Evolutionary conservation across 2,329 filamentous ascomycete species (phyloP).

Genomic region (Aspergillus clavatus): DNA sequence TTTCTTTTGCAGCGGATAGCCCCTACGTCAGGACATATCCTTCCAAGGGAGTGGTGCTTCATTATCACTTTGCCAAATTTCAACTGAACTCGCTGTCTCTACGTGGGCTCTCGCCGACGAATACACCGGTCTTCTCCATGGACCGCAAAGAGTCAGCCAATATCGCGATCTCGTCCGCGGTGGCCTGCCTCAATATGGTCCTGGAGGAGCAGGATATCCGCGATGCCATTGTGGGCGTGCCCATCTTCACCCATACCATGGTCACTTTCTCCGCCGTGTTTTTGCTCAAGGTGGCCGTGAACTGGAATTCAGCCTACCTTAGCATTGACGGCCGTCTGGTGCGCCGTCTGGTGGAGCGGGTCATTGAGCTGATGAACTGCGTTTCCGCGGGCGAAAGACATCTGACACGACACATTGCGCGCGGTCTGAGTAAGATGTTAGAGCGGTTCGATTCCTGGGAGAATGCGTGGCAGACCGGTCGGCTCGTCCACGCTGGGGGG

Average conservation of each 20-base stretch:
- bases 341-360: slow-evolving; percentile 35
- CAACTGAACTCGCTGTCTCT: slow-evolving; percentile 46
- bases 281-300: slow-evolving; percentile 42
- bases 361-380: slow-evolving; percentile 38
- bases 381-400: slow-evolving; percentile 41
- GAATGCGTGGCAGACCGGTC: slow-evolving; percentile 24
- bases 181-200: slow-evolving; percentile 44
- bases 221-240: slow-evolving; percentile 46
- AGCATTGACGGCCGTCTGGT: slow-evolving; percentile 38
- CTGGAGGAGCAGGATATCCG: slow-evolving; percentile 47
- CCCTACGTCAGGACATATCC: slow-evolving; percentile 47
- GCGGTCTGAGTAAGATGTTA: slow-evolving; percentile 39
- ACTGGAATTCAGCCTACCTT: slow-evolving; percentile 41
- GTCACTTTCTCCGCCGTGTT: slow-evolving; percentile 45
- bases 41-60: slow-evolving; percentile 48
- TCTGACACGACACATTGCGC: slow-evolving; percentile 40
- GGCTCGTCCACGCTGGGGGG: background rate
- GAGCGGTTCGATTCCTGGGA: slow-evolving; percentile 41
- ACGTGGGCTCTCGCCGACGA: slow-evolving; percentile 40
- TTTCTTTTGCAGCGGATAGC: slow-evolving; percentile 40
- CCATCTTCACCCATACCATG: slow-evolving; percentile 44
- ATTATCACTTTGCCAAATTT: slow-evolving; percentile 52
- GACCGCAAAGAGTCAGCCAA: slow-evolving; percentile 43
- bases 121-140: slow-evolving; percentile 40
- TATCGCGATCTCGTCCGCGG: slow-evolving; percentile 46